A percentile compares a stretch with the other conserved stretches of the same genome.
Evolutionary conservation across 164 flowering plant species (phyloP).

Genomic region (Berberis vulgaris): DNA sequence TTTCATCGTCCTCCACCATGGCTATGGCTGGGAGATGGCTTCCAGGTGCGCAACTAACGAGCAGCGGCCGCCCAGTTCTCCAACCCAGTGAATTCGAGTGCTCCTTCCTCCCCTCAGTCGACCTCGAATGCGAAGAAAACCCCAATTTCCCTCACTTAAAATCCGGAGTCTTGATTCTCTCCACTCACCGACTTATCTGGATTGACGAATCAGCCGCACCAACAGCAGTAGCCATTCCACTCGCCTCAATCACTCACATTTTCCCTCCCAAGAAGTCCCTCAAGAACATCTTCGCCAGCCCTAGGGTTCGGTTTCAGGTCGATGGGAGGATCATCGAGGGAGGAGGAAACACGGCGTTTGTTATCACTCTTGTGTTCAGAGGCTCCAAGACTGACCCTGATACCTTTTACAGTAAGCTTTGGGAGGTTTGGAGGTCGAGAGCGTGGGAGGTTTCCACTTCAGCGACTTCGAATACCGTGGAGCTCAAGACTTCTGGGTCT

Average conservation of each 20-base stretch:
- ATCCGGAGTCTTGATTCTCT: conserved; percentile 65
- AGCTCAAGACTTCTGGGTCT: conserved; percentile 12
- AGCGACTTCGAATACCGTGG: conserved; percentile 10
- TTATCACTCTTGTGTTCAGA: conserved; percentile 52
- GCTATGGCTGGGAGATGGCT: conserved; percentile 45
- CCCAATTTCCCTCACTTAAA: conserved; percentile 38
- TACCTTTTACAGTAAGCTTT: conserved; percentile 43
- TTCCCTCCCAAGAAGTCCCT: conserved; percentile 60
- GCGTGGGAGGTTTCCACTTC: conserved; percentile 49
- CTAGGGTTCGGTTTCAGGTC: conserved; percentile 63
- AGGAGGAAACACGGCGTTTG: conserved; percentile 29
- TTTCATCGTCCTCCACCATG: too few relatives aligned
- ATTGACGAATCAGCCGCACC: conserved; percentile 24
- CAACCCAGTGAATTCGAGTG: conserved; percentile 55
- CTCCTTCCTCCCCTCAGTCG: conserved; percentile 57
- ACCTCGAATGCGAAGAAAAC: conserved; percentile 50
- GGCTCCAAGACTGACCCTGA: conserved; percentile 63
- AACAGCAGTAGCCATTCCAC: conserved; percentile 31
- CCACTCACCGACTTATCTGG: conserved; percentile 79
- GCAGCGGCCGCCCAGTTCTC: conserved; percentile 72
- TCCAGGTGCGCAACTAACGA: conserved; percentile 46
- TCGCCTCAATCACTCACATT: conserved; percentile 49
- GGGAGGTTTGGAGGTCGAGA: conserved; percentile 72
- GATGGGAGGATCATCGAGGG: conserved; percentile 20
- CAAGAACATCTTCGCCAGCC: conserved; percentile 69